A percentile compares a stretch with the other conserved stretches of the same genome.
phyloP scores from a whole-genome alignment of 257 asterid species.

The Prunella vulgaris region DNA sequence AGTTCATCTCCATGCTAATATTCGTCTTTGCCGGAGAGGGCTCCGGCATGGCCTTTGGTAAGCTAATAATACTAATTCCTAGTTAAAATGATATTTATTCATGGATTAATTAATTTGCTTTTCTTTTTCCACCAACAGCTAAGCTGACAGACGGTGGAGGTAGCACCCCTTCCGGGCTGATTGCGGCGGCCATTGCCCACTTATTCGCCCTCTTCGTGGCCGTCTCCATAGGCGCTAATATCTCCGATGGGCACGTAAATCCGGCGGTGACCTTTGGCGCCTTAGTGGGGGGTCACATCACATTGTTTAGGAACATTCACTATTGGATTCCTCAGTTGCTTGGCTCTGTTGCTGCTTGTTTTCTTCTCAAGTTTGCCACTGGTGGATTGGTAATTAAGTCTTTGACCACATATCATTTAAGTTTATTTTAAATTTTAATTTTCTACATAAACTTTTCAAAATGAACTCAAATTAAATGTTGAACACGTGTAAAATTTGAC shows the following conservation, averaged over 20 bases:
- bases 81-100: background rate
- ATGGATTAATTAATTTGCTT: too few species aligned
- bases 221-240: slow-evolving; percentile 59
- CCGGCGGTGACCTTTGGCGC: slow-evolving; percentile 79
- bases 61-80: background rate
- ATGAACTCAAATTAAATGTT: too few species aligned
- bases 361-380: slow-evolving; percentile 53
- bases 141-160: slow-evolving; percentile 53
- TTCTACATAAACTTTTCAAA: background rate
- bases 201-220: slow-evolving; percentile 76
- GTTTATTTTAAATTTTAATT: background rate
- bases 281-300: slow-evolving; percentile 62
- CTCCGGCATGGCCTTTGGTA: slow-evolving; percentile 81
- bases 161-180: slow-evolving; percentile 55
- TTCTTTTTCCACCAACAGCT: slow-evolving; percentile 18
- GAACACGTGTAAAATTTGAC: too few species aligned
- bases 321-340: slow-evolving; percentile 75
- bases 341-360: slow-evolving; percentile 64
- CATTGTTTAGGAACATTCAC: slow-evolving; percentile 41
- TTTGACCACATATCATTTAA: background rate
- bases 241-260: slow-evolving; percentile 75
- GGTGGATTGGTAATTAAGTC: slow-evolving; percentile 60
- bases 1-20: slow-evolving; percentile 69
- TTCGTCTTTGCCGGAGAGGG: slow-evolving; percentile 71
- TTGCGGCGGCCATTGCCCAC: slow-evolving; percentile 61